Base-by-base conservation (phyloP, 768 basidiomycete genomes). In the Boletus rufocinnamomeus region DNA sequence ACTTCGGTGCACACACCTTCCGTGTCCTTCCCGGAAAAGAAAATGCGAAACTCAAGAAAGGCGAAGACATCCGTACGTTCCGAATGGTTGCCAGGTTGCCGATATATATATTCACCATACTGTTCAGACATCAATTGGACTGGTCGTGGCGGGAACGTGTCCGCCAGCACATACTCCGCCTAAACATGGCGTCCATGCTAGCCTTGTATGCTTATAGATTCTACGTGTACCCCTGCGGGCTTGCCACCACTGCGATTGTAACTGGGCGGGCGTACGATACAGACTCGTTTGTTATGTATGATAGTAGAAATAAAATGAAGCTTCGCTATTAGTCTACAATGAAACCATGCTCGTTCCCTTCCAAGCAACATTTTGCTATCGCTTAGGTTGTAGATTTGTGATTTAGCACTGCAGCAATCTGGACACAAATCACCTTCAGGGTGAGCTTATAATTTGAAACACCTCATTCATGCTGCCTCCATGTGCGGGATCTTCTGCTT, bases 1-100 rank as follows among this genome's bases (percentile, higher is more conserved):
- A 95, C 85, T 99, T 99, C 74, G 96, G 97, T 76, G 93, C 95
- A 45, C 96, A 98, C 81, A 98, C 96, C 55, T 98, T 97, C 93
- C 84, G 87, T 54, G 94, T 98, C 58, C 80, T 93, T 38, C 88
- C 94, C 55, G 94, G 95, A 54, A 90, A 91, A 78, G 95, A 94
- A 77, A 96, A 92, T 75, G 81, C 81, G 50, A 86, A 78, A 70
- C 87, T 96, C 77, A 84, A 86, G 77, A 68, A 83, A 58, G 89
- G 85, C 72, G 78, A 91, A 76, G 92, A 96, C 72, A 94, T 98
- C 74, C 92, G 91, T 93, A 73, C 68, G 92, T 85, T 23, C 43
- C 34, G 37, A 63, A n/a, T 52, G 6, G 44, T 41, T 23, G 6
- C 21, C 6, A n/a, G 32, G 43, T 27, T 51, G 30, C 13, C 47